phyloP scores from a whole-genome alignment of 108 stramenopile species.

The Skeletonema marinoi region DNA sequence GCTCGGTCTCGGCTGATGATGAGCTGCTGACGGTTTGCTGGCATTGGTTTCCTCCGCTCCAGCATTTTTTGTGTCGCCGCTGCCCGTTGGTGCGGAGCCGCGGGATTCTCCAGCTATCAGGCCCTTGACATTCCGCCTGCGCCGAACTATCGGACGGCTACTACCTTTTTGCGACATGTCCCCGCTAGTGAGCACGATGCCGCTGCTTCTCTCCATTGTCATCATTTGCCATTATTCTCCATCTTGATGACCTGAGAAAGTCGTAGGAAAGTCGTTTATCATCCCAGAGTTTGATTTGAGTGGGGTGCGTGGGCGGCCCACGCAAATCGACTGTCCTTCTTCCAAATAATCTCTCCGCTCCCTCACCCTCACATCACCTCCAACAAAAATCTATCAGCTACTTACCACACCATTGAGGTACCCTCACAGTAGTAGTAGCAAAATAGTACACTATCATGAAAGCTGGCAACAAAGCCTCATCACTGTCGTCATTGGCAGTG shows the following conservation, averaged over 20 bases:
- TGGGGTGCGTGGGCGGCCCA: too few relatives aligned
- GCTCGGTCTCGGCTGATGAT: background rate
- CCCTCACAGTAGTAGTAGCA: too few relatives aligned
- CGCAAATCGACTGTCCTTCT: too few relatives aligned
- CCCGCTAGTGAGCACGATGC: background rate
- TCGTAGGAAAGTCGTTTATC: too few relatives aligned
- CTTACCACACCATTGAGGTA: too few relatives aligned
- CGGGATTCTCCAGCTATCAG: background rate
- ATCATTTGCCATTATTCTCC: background rate
- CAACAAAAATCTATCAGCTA: too few relatives aligned
- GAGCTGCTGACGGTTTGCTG: background rate
- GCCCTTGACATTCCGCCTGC: background rate
- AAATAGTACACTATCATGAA: background rate
- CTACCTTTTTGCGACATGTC: constrained; percentile 38
- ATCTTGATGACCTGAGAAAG: too few relatives aligned
- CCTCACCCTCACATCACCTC: too few relatives aligned
- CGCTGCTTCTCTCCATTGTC: background rate
- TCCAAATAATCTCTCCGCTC: too few relatives aligned
- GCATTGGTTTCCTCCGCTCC: background rate
- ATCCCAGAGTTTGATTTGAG: too few relatives aligned
- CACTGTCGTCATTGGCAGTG: background rate
- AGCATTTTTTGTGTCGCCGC: background rate
- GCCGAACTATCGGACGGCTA: background rate
- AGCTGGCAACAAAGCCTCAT: background rate
- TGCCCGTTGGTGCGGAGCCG: background rate